These are phyloP conservation scores for Trapa incisa DNA, from an alignment of 345 rosid genomes.

Conservation along the genomic window DNA sequence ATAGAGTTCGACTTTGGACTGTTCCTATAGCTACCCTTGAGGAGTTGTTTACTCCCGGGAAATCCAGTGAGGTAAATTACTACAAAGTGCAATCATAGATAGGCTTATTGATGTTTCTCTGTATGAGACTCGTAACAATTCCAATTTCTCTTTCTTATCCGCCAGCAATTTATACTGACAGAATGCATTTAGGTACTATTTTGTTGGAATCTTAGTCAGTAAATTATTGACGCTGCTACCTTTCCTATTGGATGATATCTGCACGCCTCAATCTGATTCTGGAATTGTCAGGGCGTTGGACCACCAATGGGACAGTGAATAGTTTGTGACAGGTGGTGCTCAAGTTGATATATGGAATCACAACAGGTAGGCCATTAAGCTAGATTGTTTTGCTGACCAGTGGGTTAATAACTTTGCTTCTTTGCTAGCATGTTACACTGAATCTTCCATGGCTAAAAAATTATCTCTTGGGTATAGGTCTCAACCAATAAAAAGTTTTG, in stretches of 20 bases:
- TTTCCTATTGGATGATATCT: not conserved
- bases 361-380: conserved; percentile 42
- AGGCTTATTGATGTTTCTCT: not conserved
- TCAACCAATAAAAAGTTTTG: conserved; percentile 73
- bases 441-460: not conserved
- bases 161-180: conserved; percentile 53
- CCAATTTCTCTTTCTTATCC: conserved; percentile 36
- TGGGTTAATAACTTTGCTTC: not conserved
- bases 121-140: conserved; percentile 12
- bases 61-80: conserved; percentile 33
- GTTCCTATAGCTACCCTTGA: conserved; percentile 60
- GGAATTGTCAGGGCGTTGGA: conserved; percentile 61
- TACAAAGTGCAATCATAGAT: not conserved
- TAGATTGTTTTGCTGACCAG: not conserved
- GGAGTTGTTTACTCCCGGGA: conserved; percentile 36
- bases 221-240: not conserved
- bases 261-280: not conserved
- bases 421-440: not conserved
- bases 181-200: conserved; percentile 66
- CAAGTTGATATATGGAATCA: conserved; percentile 93
- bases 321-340: conserved; percentile 90
- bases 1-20: conserved; percentile 90
- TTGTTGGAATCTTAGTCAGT: not conserved
- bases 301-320: conserved; percentile 85
- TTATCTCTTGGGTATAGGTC: conserved; percentile 38